These are phyloP conservation scores for Nigrospora oryzae DNA, from an alignment of 2,329 filamentous ascomycete species.

Conservation along the genomic window DNA sequence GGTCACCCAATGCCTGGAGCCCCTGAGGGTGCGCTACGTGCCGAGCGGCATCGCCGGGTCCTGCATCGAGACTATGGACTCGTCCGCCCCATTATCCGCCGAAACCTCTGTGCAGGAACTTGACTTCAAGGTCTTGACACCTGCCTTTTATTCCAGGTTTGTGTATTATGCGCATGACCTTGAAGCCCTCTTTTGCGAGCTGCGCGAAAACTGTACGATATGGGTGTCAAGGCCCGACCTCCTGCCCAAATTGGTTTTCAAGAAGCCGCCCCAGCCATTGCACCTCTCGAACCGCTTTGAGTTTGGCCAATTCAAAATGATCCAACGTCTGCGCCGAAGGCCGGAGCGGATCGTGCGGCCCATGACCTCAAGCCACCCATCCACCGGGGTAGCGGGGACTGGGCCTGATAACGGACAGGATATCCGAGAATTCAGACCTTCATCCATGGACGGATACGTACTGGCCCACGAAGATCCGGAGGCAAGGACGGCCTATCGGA, in stretches of 20 bases:
- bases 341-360: conserved; percentile 32
- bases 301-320: conserved; percentile 31
- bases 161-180: conserved; percentile 53
- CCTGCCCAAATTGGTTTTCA: conserved; percentile 35
- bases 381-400: background rate
- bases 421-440: conserved; percentile 38
- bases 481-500: conserved; percentile 24
- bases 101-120: conserved; percentile 25
- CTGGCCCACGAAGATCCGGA: conserved; percentile 20
- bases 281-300: conserved; percentile 25
- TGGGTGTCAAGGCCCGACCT: conserved; percentile 46
- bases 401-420: conserved; percentile 20
- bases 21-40: conserved; percentile 44
- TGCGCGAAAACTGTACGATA: conserved; percentile 49
- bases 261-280: conserved; percentile 26
- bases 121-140: conserved; percentile 52
- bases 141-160: conserved; percentile 59
- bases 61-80: conserved; percentile 28
- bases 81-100: conserved; percentile 13
- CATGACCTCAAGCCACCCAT: conserved; percentile 26
- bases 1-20: conserved; percentile 33
- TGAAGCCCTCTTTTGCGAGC: conserved; percentile 53
- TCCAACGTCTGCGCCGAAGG: conserved; percentile 32
- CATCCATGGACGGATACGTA: conserved; percentile 42
- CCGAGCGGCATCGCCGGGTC: conserved; percentile 36